Evolutionary conservation across 2,329 filamentous ascomycete species (phyloP).

Genomic region (Scleromitrula shiraiana): DNA sequence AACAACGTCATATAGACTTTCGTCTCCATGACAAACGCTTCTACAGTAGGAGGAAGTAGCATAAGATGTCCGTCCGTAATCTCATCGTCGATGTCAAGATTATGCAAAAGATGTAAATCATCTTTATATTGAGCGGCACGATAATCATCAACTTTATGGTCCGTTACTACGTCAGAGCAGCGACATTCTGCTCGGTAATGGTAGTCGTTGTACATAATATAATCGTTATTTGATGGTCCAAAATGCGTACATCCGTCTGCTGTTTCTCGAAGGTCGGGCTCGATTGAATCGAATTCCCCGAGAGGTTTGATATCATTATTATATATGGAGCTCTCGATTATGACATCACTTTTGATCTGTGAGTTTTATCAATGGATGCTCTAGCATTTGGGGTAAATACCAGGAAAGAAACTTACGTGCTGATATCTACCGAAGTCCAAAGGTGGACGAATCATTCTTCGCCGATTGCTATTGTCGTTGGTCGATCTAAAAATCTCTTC

Average conservation of each 20-base stretch:
- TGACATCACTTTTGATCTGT: constrained; percentile 1
- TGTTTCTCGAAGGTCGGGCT: neutral
- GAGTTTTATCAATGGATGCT: neutral
- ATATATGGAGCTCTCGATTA: neutral
- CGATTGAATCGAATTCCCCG: neutral
- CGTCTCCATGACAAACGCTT: neutral
- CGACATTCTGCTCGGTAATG: neutral
- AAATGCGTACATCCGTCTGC: neutral
- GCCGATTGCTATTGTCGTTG: too few relatives aligned
- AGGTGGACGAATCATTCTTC: too few relatives aligned
- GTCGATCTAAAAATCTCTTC: neutral
- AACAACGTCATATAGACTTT: neutral
- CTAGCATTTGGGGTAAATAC: too few relatives aligned
- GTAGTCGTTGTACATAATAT: neutral
- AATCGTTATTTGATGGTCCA: neutral
- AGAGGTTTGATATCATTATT: neutral
- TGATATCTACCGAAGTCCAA: too few relatives aligned
- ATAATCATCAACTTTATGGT: neutral
- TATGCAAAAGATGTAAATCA: neutral
- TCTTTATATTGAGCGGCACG: neutral
- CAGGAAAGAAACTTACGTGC: neutral
- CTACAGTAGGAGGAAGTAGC: neutral
- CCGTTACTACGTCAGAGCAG: neutral
- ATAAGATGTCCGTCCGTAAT: neutral
- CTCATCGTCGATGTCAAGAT: neutral